Base-by-base conservation (phyloP, 306 rosid species). In the Castanea sativa region DNA sequence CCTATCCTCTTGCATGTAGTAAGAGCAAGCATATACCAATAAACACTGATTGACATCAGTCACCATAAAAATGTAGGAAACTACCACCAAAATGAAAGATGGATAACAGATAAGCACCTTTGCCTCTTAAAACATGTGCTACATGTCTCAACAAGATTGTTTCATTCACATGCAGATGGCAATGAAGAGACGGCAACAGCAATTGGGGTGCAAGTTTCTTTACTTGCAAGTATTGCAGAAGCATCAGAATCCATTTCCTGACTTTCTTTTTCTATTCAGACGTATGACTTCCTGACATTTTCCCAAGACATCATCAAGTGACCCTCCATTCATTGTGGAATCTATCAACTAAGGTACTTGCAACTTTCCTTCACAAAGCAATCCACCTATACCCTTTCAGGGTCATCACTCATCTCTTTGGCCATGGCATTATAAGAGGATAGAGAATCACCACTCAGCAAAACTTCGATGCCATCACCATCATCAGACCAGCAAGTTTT, bases 211-310 rank as follows among this genome's bases (percentile, higher is more conserved):
- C 84, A 52, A 20, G 33, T 80, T 49, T 83, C 76, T 63, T 79
- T 86, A 83, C 83, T 78, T 64, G 80, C 82, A 68, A 67, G 55
- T 5, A 52, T 75, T 56, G 83, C 80, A 75, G 86, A 78, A 35
- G 52, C 74, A 87, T 83, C 85, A 80, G 84, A 84, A 74, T 79
- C 87, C 52, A 53, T 69, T 76, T 85, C 88, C 73, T 64, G 55
- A 41, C 41, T 32, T 85, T 81, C 83, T 80, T 81, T 86, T 93
- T 63, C 91, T 86, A 71, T 87, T 88, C 38, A 86, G 90, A 72
- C 89, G 80, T 68, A 63, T 55, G 16, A 79, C 73, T 23, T 79
- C 82, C 67, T 82, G 83, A 71, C 60, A 73, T n/a, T 69, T 85
- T 71, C 80, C 77, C 53, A 19, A 77, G 77, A 74, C 83, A 71